phyloP scores from a whole-genome alignment of 2,329 filamentous ascomycete genomes.

The Dothistroma septosporum region DNA sequence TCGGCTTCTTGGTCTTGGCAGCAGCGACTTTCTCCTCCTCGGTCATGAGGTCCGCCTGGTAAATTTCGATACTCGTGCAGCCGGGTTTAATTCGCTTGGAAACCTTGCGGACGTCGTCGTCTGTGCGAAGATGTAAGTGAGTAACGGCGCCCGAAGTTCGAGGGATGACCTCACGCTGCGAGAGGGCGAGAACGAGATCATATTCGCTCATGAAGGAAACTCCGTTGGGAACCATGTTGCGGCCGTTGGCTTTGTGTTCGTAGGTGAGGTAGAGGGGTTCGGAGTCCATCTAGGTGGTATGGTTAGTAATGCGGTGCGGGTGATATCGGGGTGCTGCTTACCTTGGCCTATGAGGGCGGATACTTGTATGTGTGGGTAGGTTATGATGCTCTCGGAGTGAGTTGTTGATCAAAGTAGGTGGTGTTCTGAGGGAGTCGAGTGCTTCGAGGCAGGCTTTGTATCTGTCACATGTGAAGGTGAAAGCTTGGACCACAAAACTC shows the following conservation, averaged over 20 bases:
- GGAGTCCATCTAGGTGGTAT: neutral
- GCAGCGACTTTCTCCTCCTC: constrained; percentile 8
- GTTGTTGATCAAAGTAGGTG: neutral
- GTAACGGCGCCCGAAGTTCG: too few relatives aligned
- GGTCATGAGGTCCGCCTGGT: constrained; percentile 14
- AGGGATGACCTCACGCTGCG: neutral
- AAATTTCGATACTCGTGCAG: constrained; percentile 14
- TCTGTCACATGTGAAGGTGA: neutral
- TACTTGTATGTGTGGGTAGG: neutral
- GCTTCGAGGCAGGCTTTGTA: neutral
- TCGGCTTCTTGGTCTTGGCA: neutral
- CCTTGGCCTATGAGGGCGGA: neutral
- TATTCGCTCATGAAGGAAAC: constrained; percentile 9
- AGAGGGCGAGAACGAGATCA: constrained; percentile 14
- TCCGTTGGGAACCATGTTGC: constrained; percentile 16
- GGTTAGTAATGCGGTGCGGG: neutral
- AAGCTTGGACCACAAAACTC: neutral
- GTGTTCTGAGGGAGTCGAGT: neutral
- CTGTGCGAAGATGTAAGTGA: constrained; percentile 4
- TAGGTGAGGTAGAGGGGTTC: constrained; percentile 6
- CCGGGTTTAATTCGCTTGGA: constrained; percentile 13
- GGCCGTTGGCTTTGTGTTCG: constrained; percentile 19
- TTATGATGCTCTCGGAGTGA: neutral
- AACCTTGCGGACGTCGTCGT: constrained; percentile 13
- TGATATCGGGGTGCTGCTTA: neutral